Percentiles rank a stretch among this genome's conserved stretches.
phyloP scores from a whole-genome alignment of 805 yeast species.

The Lachancea meyersii region DNA sequence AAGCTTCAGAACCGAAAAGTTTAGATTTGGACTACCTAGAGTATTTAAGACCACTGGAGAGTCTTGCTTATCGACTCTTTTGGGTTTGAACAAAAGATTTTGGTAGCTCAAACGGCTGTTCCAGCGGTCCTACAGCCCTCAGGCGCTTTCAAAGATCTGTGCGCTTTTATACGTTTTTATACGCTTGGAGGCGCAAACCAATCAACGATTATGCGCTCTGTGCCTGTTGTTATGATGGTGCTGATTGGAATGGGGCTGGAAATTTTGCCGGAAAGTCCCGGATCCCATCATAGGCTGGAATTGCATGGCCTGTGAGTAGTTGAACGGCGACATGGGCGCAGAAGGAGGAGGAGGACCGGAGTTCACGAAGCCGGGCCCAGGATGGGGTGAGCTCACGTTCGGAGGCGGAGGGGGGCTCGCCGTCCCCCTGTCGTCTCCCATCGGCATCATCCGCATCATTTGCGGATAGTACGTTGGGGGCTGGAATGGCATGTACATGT shows the following conservation, averaged over 20 bases:
- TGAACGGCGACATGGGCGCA: slow-evolving; percentile 22
- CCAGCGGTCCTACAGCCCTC: not conserved
- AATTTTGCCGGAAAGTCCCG: slow-evolving; percentile 20
- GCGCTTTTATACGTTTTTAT: no score
- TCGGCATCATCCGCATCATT: slow-evolving; percentile 28
- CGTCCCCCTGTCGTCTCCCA: slow-evolving; percentile 18
- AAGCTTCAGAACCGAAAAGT: not conserved
- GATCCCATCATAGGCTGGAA: slow-evolving; percentile 24
- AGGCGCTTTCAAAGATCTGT: no score
- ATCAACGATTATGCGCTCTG: slow-evolving; percentile 7
- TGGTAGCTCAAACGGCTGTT: not conserved
- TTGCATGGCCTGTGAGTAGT: slow-evolving; percentile 26
- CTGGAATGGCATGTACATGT: slow-evolving; percentile 33
- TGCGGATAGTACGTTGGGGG: slow-evolving; percentile 32
- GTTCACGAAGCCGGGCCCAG: slow-evolving; percentile 23
- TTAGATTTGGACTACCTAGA: not conserved
- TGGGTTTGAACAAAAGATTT: not conserved
- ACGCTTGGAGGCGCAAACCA: no score
- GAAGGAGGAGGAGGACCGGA: slow-evolving; percentile 13
- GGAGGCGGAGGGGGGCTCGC: slow-evolving; percentile 25
- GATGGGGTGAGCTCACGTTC: slow-evolving; percentile 25
- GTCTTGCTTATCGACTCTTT: not conserved
- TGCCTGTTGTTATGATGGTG: slow-evolving; percentile 16
- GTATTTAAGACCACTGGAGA: not conserved
- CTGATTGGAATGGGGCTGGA: slow-evolving; percentile 15